These are phyloP conservation scores for Monosporascus sp. DNA, from an alignment of 2,329 filamentous ascomycete genomes.

Conservation along the genomic window DNA sequence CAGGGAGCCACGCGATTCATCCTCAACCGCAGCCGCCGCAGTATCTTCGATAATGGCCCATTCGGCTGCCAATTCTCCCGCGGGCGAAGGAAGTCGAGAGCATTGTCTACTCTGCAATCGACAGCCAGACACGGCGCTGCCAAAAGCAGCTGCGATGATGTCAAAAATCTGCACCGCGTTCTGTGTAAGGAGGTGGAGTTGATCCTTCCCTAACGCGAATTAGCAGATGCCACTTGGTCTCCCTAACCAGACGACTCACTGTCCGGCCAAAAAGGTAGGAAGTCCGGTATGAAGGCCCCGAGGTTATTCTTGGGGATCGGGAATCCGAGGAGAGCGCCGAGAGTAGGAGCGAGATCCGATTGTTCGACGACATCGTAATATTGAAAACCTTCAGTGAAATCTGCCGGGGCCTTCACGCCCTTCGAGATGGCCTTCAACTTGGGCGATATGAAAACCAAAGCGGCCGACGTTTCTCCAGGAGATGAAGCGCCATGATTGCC, in stretches of 20 bases:
- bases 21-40: constrained; percentile 5
- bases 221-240: constrained; percentile 8
- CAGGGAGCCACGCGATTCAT: constrained; percentile 1
- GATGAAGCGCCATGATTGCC: constrained; percentile 96
- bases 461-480: constrained; percentile 88
- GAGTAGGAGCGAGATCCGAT: constrained; percentile 85
- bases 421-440: constrained; percentile 59
- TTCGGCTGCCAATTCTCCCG: constrained; percentile 61
- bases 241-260: constrained; percentile 37
- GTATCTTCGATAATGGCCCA: constrained; percentile 47
- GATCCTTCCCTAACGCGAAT: constrained; percentile 21
- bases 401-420: constrained; percentile 44
- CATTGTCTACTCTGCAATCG: constrained; percentile 17
- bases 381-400: constrained; percentile 64
- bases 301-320: constrained; percentile 87
- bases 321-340: constrained; percentile 81
- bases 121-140: constrained; percentile 36
- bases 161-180: constrained; percentile 78
- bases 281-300: constrained; percentile 75
- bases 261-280: constrained; percentile 70
- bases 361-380: constrained; percentile 87
- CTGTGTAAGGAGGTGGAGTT: constrained; percentile 62
- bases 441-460: constrained; percentile 84
- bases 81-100: constrained; percentile 34
- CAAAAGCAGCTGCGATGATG: constrained; percentile 71